phyloP scores from a whole-genome alignment of 352 stramenopile species.

The Pilasporangium apinafurcum region DNA sequence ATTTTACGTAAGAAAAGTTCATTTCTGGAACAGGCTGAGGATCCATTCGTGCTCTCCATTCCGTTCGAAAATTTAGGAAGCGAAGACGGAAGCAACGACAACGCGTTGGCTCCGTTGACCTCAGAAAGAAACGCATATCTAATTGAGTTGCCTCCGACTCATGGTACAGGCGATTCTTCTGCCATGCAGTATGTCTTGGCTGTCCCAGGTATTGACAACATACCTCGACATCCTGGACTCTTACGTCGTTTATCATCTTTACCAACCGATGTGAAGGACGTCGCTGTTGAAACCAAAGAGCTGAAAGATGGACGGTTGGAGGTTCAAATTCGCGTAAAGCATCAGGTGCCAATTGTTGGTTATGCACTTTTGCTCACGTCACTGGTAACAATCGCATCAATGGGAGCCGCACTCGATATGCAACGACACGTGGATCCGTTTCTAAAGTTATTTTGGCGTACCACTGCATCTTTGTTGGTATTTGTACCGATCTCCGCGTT shows the following conservation, averaged over 20 bases:
- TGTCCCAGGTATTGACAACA: conserved; percentile 45
- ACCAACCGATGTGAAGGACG: conserved; percentile 62
- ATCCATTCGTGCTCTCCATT: conserved; percentile 79
- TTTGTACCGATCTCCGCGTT: conserved; percentile 56
- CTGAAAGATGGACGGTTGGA: conserved; percentile 52
- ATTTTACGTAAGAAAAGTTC: conserved; percentile 63
- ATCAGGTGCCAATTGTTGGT: conserved; percentile 66
- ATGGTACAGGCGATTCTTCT: conserved; percentile 20
- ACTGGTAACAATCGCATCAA: conserved; percentile 71
- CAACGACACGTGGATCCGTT: conserved; percentile 70
- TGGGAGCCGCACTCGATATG: conserved; percentile 66
- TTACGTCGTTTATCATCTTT: conserved; percentile 55
- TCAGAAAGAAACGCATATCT: conserved; percentile 63
- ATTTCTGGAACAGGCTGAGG: conserved; percentile 61
- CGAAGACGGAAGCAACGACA: conserved; percentile 7
- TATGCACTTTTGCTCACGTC: conserved; percentile 67
- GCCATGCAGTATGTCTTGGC: conserved; percentile 78
- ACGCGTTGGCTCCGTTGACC: conserved; percentile 20
- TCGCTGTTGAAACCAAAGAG: conserved; percentile 70
- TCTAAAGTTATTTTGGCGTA: conserved; percentile 83
- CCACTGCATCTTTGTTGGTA: conserved; percentile 59
- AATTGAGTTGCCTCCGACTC: conserved; percentile 57
- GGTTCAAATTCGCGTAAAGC: conserved; percentile 71
- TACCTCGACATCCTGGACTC: conserved; percentile 50
- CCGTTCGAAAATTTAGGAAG: conserved; percentile 47